Percentiles rank a stretch among this genome's conserved stretches.
These are phyloP conservation scores for Suillus ampliporus DNA, from an alignment of 768 basidiomycete genomes.

Conservation along the genomic window DNA sequence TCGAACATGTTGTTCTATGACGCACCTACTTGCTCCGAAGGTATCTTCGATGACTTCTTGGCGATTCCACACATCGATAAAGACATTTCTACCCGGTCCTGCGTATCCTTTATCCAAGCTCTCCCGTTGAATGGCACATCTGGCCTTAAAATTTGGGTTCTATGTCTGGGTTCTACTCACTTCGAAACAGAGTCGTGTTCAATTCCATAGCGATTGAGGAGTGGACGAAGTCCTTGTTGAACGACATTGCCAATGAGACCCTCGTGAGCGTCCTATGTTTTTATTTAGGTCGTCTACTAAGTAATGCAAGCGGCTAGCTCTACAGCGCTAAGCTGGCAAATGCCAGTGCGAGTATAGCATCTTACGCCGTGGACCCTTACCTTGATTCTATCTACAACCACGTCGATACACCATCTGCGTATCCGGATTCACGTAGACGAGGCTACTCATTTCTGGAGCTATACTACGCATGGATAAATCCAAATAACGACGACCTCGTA, in stretches of 20 bases:
- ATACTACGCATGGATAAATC: conserved; percentile 49
- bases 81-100: not conserved
- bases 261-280: not conserved
- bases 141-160: not conserved
- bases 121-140: not conserved
- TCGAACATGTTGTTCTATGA: too few species aligned
- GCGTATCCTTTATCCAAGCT: not conserved
- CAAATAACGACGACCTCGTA: conserved; percentile 44
- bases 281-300: not conserved
- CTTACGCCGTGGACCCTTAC: conserved; percentile 60
- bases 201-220: not conserved
- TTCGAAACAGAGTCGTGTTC: not conserved
- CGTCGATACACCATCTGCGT: conserved; percentile 47
- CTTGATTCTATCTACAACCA: conserved; percentile 47
- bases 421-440: conserved; percentile 46
- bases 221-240: not conserved
- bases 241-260: not conserved
- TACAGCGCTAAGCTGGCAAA: not conserved
- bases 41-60: too few species aligned
- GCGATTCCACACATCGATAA: not conserved
- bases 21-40: too few species aligned
- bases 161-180: not conserved
- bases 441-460: conserved; percentile 53
- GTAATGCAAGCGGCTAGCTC: not conserved
- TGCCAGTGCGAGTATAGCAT: conserved; percentile 18